Conservation (phyloP, 805 yeast species). For the Lipomyces orientalis region DNA sequence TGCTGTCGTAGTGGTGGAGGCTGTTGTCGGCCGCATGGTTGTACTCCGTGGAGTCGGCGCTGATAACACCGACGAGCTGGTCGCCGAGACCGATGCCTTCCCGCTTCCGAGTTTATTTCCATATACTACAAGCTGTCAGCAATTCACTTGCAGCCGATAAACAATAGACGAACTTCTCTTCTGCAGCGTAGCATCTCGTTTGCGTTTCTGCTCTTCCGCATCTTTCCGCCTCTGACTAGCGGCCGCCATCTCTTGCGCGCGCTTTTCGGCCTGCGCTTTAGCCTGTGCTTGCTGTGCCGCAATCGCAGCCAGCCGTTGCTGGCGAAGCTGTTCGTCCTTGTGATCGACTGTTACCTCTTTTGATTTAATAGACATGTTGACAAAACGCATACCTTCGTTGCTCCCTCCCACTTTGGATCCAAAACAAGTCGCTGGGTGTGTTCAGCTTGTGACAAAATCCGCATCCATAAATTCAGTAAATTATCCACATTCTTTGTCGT, state of each 20-base stretch:
- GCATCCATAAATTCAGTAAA: slow-evolving; percentile 43
- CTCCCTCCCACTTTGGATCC: slow-evolving; percentile 43
- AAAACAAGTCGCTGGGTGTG: slow-evolving; percentile 42
- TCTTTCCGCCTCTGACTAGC: slow-evolving; percentile 13
- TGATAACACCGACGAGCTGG: background rate
- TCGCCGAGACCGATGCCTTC: slow-evolving; percentile 1
- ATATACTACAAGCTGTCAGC: slow-evolving; percentile 18
- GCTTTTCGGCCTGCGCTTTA: slow-evolving; percentile 19
- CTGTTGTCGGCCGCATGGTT: background rate
- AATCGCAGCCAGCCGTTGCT: slow-evolving; percentile 26
- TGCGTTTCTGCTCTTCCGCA: slow-evolving; percentile 43
- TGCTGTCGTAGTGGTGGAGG: background rate
- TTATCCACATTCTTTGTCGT: slow-evolving; percentile 42
- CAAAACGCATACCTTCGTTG: slow-evolving; percentile 32
- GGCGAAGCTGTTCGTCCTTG: slow-evolving; percentile 39
- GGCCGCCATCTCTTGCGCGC: slow-evolving; percentile 24
- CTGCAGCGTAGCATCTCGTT: slow-evolving; percentile 28
- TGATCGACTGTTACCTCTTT: background rate
- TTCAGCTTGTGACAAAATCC: slow-evolving; percentile 44
- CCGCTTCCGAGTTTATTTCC: slow-evolving; percentile 27
- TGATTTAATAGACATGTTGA: background rate
- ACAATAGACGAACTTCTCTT: slow-evolving; percentile 26
- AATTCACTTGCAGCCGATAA: background rate
- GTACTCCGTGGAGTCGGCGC: background rate
- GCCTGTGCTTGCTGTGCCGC: slow-evolving; percentile 26